phyloP scores from a whole-genome alignment of 2,329 filamentous ascomycete species.

The Fusarium concolor region DNA sequence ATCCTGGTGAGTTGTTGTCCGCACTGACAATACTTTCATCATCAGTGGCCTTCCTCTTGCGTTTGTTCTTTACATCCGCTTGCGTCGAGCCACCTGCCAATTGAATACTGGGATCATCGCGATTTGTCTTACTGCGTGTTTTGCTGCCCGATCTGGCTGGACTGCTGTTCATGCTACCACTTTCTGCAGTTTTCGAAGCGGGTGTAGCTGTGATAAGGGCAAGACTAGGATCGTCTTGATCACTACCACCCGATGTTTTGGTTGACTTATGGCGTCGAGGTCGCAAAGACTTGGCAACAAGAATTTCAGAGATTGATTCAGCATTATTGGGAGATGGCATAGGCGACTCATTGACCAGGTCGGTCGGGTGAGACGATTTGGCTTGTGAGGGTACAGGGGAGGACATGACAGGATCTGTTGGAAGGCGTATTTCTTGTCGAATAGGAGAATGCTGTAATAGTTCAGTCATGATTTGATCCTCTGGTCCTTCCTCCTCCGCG shows the following conservation, averaged over 20 bases:
- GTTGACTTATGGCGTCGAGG: constrained; percentile 45
- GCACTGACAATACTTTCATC: constrained; percentile 27
- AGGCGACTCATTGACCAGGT: constrained; percentile 16
- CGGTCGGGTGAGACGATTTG: constrained; percentile 19
- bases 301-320: constrained; percentile 40
- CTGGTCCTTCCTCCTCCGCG: constrained; percentile 42
- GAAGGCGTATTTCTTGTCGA: constrained; percentile 9
- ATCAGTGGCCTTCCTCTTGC: constrained; percentile 31
- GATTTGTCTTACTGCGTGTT: constrained; percentile 45
- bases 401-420: constrained; percentile 18
- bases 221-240: constrained; percentile 48
- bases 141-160: constrained; percentile 41
- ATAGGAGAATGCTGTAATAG: constrained; percentile 45
- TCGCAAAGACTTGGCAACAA: constrained; percentile 48
- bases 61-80: constrained; percentile 35
- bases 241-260: constrained; percentile 40
- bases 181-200: constrained; percentile 16
- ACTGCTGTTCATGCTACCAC: constrained; percentile 33
- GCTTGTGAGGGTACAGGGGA: constrained; percentile 26
- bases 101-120: constrained; percentile 41
- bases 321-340: constrained; percentile 21
- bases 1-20: constrained; percentile 38
- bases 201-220: constrained; percentile 43
- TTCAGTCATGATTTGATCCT: constrained; percentile 49
- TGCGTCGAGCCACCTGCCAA: constrained; percentile 37